These are phyloP conservation scores for Saksenaea vasiformis DNA, from an alignment of 371 early-diverging fungal genomes.

Conservation along the genomic window DNA sequence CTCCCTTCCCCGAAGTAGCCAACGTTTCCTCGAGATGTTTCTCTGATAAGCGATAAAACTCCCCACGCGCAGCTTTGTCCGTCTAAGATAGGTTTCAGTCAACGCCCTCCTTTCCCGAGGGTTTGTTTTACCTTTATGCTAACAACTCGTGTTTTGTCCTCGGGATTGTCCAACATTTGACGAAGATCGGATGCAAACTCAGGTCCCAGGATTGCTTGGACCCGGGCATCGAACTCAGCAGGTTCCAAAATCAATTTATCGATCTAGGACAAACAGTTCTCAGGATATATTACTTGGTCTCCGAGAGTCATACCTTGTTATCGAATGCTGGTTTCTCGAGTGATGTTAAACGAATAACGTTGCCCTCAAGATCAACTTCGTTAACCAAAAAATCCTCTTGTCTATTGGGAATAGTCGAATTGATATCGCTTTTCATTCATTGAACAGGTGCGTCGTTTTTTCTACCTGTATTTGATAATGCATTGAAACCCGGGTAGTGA, in stretches of 20 bases:
- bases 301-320: background rate
- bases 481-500: conserved; percentile 66
- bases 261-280: background rate
- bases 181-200: conserved; percentile 33
- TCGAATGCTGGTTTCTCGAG: conserved; percentile 23
- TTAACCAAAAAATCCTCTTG: conserved; percentile 89
- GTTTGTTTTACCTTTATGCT: conserved; percentile 15
- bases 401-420: too few relatives aligned
- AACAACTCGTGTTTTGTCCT: conserved; percentile 19
- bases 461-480: conserved; percentile 79
- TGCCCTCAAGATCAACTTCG: conserved; percentile 84
- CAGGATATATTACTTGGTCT: background rate
- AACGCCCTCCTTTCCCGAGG: background rate
- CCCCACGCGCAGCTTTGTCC: conserved; percentile 23
- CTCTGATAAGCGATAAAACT: conserved; percentile 30
- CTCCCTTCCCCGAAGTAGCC: conserved; percentile 20
- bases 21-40: conserved; percentile 32
- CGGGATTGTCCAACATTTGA: conserved; percentile 22
- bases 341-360: conserved; percentile 66
- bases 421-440: too few relatives aligned
- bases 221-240: conserved; percentile 27
- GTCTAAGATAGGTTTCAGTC: conserved; percentile 15
- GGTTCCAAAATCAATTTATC: background rate
- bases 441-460: background rate
- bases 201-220: conserved; percentile 18